phyloP scores from a whole-genome alignment of 495 filamentous ascomycete species.

The Penicillium soppii region DNA sequence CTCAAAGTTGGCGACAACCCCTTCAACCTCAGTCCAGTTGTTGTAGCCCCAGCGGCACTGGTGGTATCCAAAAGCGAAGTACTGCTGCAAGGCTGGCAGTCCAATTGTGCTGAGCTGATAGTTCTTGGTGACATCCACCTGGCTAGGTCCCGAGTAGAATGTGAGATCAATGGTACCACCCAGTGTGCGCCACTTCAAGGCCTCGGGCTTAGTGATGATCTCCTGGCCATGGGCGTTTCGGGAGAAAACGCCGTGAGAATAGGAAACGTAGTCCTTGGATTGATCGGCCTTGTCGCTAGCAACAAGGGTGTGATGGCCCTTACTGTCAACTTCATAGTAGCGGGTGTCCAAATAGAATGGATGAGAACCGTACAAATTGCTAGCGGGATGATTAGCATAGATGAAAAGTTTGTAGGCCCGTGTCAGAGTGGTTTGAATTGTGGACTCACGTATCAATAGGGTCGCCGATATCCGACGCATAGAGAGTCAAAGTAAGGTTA shows the following conservation, averaged over 20 bases:
- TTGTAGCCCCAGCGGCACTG: slow-evolving; percentile 67
- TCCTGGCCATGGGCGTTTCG: slow-evolving; percentile 76
- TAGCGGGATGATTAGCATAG: slow-evolving; percentile 9
- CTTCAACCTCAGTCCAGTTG: slow-evolving; percentile 54
- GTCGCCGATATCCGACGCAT: slow-evolving; percentile 66
- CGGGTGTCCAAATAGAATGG: slow-evolving; percentile 65
- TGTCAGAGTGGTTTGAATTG: neutral
- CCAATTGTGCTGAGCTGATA: slow-evolving; percentile 57
- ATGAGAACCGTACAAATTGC: slow-evolving; percentile 61
- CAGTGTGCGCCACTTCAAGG: slow-evolving; percentile 73
- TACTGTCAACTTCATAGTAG: slow-evolving; percentile 58
- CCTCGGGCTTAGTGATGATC: slow-evolving; percentile 60
- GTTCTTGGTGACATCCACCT: slow-evolving; percentile 54
- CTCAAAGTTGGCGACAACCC: slow-evolving; percentile 58
- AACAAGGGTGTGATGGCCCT: slow-evolving; percentile 53
- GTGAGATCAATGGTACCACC: slow-evolving; percentile 64
- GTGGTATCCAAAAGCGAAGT: slow-evolving; percentile 62
- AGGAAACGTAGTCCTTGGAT: slow-evolving; percentile 56
- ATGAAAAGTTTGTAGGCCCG: neutral
- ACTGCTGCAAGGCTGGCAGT: slow-evolving; percentile 62
- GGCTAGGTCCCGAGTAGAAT: slow-evolving; percentile 60
- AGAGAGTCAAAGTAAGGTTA: slow-evolving; percentile 65
- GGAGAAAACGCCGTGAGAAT: slow-evolving; percentile 61
- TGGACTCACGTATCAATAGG: slow-evolving; percentile 52
- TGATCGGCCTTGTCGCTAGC: slow-evolving; percentile 54